Conservation (phyloP, 768 basidiomycete genomes). For the Megacollybia marginata region DNA sequence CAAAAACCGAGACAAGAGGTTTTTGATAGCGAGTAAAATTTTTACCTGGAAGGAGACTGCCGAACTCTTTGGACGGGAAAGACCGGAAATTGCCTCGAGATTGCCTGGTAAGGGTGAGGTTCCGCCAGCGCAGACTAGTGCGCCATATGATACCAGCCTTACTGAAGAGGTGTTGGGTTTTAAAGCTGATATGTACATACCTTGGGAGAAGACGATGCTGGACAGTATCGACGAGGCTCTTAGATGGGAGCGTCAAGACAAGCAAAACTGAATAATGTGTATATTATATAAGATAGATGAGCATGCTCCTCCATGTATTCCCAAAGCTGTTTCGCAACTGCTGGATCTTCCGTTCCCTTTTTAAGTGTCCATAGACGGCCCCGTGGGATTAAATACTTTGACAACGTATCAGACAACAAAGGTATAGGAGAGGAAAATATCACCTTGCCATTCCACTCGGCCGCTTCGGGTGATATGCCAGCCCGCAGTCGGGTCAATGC, state of each 20-base stretch:
- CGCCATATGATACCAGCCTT: conserved; percentile 1
- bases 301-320: conserved; percentile 37
- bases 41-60: conserved; percentile 4
- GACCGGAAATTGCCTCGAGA: conserved; percentile 4
- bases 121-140: conserved; percentile 3
- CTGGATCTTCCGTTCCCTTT: conserved; percentile 24
- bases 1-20: conserved; percentile 2
- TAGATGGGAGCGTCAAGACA: conserved; percentile 1
- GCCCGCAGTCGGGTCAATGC: conserved; percentile 31
- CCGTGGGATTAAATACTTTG: conserved; percentile 43
- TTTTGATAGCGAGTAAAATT: background rate
- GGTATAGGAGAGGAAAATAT: too few relatives aligned
- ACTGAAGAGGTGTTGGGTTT: conserved; percentile 4
- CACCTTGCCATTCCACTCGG: conserved; percentile 26
- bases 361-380: conserved; percentile 26
- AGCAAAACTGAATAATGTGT: too few relatives aligned
- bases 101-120: conserved; percentile 1
- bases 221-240: conserved; percentile 2
- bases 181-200: background rate
- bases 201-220: too few relatives aligned
- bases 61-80: conserved; percentile 1
- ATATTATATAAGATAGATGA: background rate
- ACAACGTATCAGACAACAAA: background rate
- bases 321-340: conserved; percentile 32
- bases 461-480: conserved; percentile 24